These are phyloP conservation scores for Zelopaecilomyces penicillatus DNA, from an alignment of 2,329 filamentous ascomycete species.

Conservation along the genomic window DNA sequence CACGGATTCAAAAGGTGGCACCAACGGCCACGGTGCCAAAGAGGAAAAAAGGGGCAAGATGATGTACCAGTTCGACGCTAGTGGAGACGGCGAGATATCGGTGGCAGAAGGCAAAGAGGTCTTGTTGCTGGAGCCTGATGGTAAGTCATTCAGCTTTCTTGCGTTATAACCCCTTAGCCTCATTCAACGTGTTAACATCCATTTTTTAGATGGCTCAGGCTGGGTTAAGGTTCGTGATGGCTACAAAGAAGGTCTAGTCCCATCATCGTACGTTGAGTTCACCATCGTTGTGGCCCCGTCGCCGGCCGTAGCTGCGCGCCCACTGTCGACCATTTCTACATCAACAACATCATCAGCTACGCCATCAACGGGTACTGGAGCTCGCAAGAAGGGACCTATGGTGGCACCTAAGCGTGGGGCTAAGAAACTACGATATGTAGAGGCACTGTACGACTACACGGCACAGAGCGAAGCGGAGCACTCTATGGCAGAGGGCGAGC, in stretches of 20 bases:
- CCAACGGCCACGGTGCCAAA: constrained; percentile 31
- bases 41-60: constrained; percentile 66
- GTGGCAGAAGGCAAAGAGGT: constrained; percentile 75
- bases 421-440: constrained; percentile 89
- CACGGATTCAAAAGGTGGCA: constrained; percentile 48
- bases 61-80: constrained; percentile 79
- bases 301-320: constrained; percentile 45
- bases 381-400: constrained; percentile 72
- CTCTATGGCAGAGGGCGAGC: constrained; percentile 83
- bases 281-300: constrained; percentile 29
- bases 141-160: constrained; percentile 42
- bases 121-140: constrained; percentile 73
- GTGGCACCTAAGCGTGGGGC: constrained; percentile 86
- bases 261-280: constrained; percentile 74
- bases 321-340: constrained; percentile 69
- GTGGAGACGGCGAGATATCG: constrained; percentile 70
- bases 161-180: neutral
- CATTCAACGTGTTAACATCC: neutral
- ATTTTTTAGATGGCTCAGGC: constrained; percentile 68
- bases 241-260: constrained; percentile 75
- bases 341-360: constrained; percentile 39
- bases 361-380: constrained; percentile 16
- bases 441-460: constrained; percentile 86
- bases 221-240: constrained; percentile 81
- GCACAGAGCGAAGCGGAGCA: constrained; percentile 82